These are phyloP conservation scores for Parmelia sp. DNA, from an alignment of 495 filamentous ascomycete genomes.

Conservation along the genomic window DNA sequence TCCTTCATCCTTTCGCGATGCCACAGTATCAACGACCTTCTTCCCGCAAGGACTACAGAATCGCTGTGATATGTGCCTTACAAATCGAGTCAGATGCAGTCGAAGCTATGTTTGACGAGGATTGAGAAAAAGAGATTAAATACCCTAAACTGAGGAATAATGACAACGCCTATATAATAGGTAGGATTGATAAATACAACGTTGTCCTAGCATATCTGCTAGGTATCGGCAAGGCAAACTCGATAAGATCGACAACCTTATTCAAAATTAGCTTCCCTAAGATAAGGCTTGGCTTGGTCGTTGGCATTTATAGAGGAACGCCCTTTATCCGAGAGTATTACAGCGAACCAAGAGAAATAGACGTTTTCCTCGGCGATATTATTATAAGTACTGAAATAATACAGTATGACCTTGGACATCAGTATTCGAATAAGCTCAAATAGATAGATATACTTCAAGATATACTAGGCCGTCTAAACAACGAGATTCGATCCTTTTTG, in stretches of 20 bases:
- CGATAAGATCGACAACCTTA: constrained; percentile 23
- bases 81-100: background rate
- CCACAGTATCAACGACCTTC: background rate
- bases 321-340: constrained; percentile 7
- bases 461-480: constrained; percentile 21
- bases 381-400: constrained; percentile 37
- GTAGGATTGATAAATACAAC: constrained; percentile 29
- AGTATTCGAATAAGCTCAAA: constrained; percentile 29
- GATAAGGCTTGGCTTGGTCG: constrained; percentile 28
- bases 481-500: constrained; percentile 31
- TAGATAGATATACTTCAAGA: constrained; percentile 31
- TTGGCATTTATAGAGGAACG: constrained; percentile 33
- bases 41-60: background rate
- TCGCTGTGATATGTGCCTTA: background rate
- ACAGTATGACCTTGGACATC: constrained; percentile 38
- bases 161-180: constrained; percentile 29
- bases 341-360: constrained; percentile 13
- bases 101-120: constrained; percentile 1
- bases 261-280: constrained; percentile 23
- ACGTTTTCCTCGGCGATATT: constrained; percentile 41
- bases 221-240: constrained; percentile 27
- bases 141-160: constrained; percentile 27
- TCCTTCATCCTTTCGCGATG: background rate
- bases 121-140: background rate
- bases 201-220: constrained; percentile 30